Evolutionary conservation across 23 red algal genomes (phyloP), one percentile per base, ranked within the genome.

Genomic region (Agarophyton chilense): DNA sequence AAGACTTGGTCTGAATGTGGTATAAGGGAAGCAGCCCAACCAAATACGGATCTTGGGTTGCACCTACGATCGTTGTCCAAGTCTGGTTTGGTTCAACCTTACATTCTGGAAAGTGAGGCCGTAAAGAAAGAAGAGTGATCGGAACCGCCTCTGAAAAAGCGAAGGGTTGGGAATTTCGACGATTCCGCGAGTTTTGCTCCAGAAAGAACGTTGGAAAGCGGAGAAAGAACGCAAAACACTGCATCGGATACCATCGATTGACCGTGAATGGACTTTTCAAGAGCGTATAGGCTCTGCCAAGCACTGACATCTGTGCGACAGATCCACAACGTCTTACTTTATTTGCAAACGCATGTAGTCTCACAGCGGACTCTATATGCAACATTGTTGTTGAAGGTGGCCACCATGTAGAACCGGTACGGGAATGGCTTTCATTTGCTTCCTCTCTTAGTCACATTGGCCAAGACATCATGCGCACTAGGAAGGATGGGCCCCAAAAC

Each of bases 261-360:
- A 43, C 61, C 10, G 82, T 86, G 12, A 25, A 51, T 18, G 64
- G 58, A 10, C 51, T 86, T 11, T 52, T 71, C 6, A 73, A 71
- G 45, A 67, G 65, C 35, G 40, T 86, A 40, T 24, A 67, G 28
- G 64, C 61, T 33, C 41, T 86, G 24, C 58, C 58, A 33, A 73
- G 60, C 64, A 86, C 65, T 73, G 60, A 86, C 29, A 50, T 63
- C 42, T 86, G 82, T 57, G 82, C 65, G 8, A 67, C 35, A 51
- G 25, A 86, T 0, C 60, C 46, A n/a, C 39, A 71, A 4, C 32
- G 62, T 52, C 14, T 71, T 2, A 39, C 52, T 24, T 22, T 86
- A n/a, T 46, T 86, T 31, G 62, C 49, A 63, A 70, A 67, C 25
- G 82, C 65, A 19, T 63, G 41, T 32, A 44, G 56, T 52, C 49